Evolutionary conservation across 192 early-diverging fungal genomes (phyloP).

Genomic region (Podila epicladia): DNA sequence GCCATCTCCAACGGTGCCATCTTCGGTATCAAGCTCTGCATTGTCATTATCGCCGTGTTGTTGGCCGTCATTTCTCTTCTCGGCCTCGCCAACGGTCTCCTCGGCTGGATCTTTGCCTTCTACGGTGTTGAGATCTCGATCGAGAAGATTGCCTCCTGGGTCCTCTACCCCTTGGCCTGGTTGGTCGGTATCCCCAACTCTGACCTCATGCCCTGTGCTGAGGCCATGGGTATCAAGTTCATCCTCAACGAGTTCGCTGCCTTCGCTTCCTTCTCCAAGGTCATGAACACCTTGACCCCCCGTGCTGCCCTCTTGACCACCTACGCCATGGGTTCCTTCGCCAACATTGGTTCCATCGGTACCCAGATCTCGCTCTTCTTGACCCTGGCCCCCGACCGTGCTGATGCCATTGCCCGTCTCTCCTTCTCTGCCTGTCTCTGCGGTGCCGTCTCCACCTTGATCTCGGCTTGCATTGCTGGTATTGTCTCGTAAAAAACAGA

Average conservation of each 20-base stretch:
- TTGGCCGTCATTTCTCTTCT: constrained; percentile 81
- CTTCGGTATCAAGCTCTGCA: constrained; percentile 78
- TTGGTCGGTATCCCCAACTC: constrained; percentile 55
- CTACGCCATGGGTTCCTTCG: constrained; percentile 88
- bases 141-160: constrained; percentile 78
- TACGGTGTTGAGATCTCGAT: constrained; percentile 68
- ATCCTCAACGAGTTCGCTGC: constrained; percentile 93
- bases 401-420: constrained; percentile 75
- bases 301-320: constrained; percentile 66
- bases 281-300: constrained; percentile 52
- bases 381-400: constrained; percentile 76
- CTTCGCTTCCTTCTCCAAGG: constrained; percentile 61
- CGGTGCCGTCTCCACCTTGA: constrained; percentile 81
- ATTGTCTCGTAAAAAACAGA: constrained; percentile 56
- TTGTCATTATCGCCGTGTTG: constrained; percentile 80
- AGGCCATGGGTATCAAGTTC: constrained; percentile 75
- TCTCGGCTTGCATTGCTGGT: constrained; percentile 85
- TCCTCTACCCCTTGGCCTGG: constrained; percentile 74
- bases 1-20: constrained; percentile 87
- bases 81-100: constrained; percentile 71
- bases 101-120: constrained; percentile 77
- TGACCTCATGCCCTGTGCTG: constrained; percentile 37
- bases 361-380: constrained; percentile 82
- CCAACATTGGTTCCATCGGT: constrained; percentile 86
- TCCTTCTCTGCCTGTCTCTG: constrained; percentile 82